Conservation (phyloP, 768 basidiomycete genomes). For the Russula sp. region DNA sequence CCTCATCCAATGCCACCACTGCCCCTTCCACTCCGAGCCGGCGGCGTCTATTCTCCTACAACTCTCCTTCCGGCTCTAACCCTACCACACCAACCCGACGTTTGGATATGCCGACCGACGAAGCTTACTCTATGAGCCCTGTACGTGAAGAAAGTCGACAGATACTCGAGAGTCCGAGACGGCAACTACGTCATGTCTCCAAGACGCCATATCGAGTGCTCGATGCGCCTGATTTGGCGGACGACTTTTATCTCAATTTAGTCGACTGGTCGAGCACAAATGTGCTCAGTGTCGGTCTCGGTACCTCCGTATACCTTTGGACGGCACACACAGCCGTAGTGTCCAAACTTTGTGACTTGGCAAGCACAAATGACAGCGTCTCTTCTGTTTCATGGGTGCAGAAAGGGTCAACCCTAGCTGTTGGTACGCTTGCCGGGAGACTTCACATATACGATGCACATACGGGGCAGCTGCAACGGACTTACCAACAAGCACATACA, state of each 20-base stretch:
- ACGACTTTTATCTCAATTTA: constrained; percentile 97
- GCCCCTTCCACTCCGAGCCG: constrained; percentile 39
- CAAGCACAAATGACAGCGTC: constrained; percentile 56
- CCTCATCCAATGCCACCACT: constrained; percentile 24
- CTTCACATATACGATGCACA: constrained; percentile 92
- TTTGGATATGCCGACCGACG: constrained; percentile 80
- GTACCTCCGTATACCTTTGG: constrained; percentile 93
- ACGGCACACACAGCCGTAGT: constrained; percentile 90
- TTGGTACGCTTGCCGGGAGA: constrained; percentile 84
- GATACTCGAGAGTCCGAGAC: constrained; percentile 77
- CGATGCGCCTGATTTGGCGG: constrained; percentile 94
- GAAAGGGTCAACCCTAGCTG: constrained; percentile 82
- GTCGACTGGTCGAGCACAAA: constrained; percentile 98
- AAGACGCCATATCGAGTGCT: constrained; percentile 96
- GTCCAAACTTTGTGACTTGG: constrained; percentile 82
- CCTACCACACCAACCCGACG: constrained; percentile 47
- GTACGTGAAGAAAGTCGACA: constrained; percentile 76
- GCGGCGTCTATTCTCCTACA: constrained; percentile 62
- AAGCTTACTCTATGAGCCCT: constrained; percentile 86
- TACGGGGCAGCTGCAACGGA: constrained; percentile 65
- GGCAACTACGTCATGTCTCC: constrained; percentile 73
- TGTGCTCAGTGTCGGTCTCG: constrained; percentile 88
- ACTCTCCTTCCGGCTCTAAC: constrained; percentile 47
- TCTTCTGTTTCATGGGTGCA: constrained; percentile 94
- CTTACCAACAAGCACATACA: constrained; percentile 76